Evolutionary conservation across 345 rosid species (phyloP), one percentile per base, ranked within the genome.

Genomic region (Salix dunnii): DNA sequence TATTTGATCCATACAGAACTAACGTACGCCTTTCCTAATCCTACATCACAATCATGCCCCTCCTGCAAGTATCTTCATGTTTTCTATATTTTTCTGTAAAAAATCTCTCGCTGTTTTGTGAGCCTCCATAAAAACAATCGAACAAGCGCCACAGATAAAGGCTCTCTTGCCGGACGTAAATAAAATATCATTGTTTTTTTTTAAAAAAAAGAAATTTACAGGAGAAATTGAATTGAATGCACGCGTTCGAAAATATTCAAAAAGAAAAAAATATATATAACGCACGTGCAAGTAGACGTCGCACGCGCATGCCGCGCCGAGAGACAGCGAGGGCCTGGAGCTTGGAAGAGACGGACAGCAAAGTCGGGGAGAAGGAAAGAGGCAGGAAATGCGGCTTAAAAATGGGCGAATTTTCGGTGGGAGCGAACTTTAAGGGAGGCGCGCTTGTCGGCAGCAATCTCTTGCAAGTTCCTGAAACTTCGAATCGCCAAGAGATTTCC

Each of bases 351-450:
- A 2, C 62, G 13, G 62, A 7, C 27, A 55, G 62, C 28, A 55
- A 66, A 53, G 48, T 14, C 12, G 9, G 55, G 3, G 18, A 20
- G n/a, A 20, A 31, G 16, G 14, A 28, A 2, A 51, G 38, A 74
- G 63, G 16, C 78, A 7, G 69, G 64, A 8, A 74, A 74, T 18
- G 46, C 77, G 35, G 76, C 63, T 77, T 86, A 94, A 83, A 88
- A 87, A 75, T 84, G 87, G 76, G 91, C 96, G 55, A 87, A 73
- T 90, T 95, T 93, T 72, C 99, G 79, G 91, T 88, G 90, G 36
- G 79, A 71, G 62, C 90, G 90, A 67, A 80, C 80, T 82, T 82
- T 88, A 30, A 76, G 60, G 18, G 60, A 14, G 2, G 76, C 9
- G 40, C 73, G 84, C 61, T 79, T 85, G 23, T 83, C 87, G 30